Evolutionary conservation across 2,329 filamentous ascomycete genomes (phyloP).

Genomic region (Alternaria dauci): DNA sequence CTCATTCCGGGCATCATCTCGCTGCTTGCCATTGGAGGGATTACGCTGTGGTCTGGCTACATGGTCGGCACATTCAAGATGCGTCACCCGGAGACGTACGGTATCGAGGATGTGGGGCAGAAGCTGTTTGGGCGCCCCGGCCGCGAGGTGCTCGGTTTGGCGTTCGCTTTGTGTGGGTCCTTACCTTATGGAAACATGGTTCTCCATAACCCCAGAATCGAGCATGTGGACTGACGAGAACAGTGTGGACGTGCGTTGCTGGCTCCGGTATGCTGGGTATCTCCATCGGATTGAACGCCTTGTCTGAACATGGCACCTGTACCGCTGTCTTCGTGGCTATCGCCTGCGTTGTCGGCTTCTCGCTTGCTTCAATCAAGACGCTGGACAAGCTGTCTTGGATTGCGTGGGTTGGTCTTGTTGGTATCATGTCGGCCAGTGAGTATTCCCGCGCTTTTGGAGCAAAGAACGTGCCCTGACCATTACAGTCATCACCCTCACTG

Average conservation of each 20-base stretch:
- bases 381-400: conserved; percentile 36
- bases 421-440: conserved; percentile 34
- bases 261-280: conserved; percentile 71
- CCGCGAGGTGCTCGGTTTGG: conserved; percentile 56
- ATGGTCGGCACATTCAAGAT: conserved; percentile 64
- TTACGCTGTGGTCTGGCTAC: conserved; percentile 61
- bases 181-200: conserved; percentile 12
- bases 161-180: conserved; percentile 47
- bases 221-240: conserved; percentile 3
- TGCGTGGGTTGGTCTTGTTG: conserved; percentile 35
- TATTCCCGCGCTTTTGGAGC: neutral
- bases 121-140: conserved; percentile 64
- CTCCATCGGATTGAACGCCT: conserved; percentile 47
- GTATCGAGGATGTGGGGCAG: conserved; percentile 64
- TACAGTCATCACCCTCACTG: conserved; percentile 35
- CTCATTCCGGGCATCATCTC: conserved; percentile 60
- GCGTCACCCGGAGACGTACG: conserved; percentile 63
- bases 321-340: conserved; percentile 71
- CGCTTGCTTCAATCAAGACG: conserved; percentile 55
- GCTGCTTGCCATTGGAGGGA: conserved; percentile 51
- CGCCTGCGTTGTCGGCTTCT: conserved; percentile 64
- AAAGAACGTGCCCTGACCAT: neutral
- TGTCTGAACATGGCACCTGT: conserved; percentile 70
- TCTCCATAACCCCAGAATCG: conserved; percentile 19
- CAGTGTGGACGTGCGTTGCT: conserved; percentile 65